phyloP scores from a whole-genome alignment of 129 eudicot species.

The Arctium lappa region DNA sequence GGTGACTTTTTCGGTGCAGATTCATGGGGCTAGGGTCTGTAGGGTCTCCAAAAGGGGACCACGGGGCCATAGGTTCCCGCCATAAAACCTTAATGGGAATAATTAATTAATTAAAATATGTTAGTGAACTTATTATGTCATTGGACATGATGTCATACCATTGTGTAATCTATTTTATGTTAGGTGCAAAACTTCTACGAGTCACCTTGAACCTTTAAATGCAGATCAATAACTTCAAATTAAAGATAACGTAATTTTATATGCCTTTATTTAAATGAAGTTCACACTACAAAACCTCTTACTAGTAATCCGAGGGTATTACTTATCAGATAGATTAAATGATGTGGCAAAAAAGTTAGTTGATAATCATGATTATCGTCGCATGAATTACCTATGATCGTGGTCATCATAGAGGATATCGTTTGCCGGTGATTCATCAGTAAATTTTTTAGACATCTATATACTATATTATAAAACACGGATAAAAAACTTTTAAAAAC shows the following conservation, averaged over 20 bases:
- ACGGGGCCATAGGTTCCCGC: too few relatives aligned
- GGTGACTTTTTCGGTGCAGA: too few relatives aligned
- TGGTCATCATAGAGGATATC: not conserved
- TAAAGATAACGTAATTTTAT: too few relatives aligned
- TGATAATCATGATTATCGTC: not conserved
- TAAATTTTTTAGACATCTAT: too few relatives aligned
- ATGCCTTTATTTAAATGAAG: not conserved
- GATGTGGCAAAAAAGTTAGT: not conserved
- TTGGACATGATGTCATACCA: not conserved
- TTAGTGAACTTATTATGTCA: not conserved
- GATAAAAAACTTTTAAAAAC: too few relatives aligned
- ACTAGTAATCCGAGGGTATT: not conserved
- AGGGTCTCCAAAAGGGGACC: too few relatives aligned
- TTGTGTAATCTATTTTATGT: not conserved
- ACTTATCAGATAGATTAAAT: not conserved
- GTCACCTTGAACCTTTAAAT: not conserved
- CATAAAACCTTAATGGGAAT: too few relatives aligned
- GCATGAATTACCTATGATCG: not conserved
- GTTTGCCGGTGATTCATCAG: not conserved
- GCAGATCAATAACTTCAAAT: not conserved
- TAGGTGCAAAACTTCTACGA: not conserved
- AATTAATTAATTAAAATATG: too few relatives aligned
- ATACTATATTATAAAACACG: too few relatives aligned
- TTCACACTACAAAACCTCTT: not conserved
- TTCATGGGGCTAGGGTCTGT: too few relatives aligned